Conservation (phyloP, 2,329 filamentous ascomycete species). For the Berkeleyomyces rouxiae region DNA sequence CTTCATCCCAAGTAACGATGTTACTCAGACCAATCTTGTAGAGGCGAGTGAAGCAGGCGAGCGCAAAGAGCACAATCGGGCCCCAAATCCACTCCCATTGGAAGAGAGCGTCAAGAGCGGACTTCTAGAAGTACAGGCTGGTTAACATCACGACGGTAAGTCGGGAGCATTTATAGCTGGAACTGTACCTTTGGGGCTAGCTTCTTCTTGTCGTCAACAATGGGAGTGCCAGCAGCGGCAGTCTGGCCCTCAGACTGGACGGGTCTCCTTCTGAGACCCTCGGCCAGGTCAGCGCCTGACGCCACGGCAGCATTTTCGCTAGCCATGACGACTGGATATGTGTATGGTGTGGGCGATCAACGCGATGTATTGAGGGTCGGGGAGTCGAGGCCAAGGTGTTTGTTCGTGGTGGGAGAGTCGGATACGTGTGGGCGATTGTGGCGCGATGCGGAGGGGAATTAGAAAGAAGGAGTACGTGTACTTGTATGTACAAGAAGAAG, state of each 20-base stretch:
- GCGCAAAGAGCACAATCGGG: constrained; percentile 41
- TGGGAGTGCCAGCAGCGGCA: constrained; percentile 17
- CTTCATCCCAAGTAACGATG: constrained; percentile 52
- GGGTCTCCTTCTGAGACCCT: constrained; percentile 40
- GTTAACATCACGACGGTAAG: constrained; percentile 1
- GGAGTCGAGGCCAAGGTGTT: not conserved
- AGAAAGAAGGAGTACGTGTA: constrained; percentile 1
- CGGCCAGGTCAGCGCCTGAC: constrained; percentile 42
- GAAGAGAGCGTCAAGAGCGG: constrained; percentile 44
- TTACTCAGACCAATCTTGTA: constrained; percentile 54
- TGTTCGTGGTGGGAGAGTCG: not conserved
- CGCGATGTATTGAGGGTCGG: not conserved
- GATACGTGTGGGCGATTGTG: not conserved
- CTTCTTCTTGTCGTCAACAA: constrained; percentile 43
- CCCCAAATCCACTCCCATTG: constrained; percentile 47
- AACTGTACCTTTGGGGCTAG: constrained; percentile 34
- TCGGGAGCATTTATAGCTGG: not conserved
- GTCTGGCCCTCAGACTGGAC: constrained; percentile 17
- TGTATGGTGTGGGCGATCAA: not conserved
- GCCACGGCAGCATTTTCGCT: constrained; percentile 37
- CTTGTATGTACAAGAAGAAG: constrained; percentile 5
- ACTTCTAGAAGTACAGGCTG: constrained; percentile 25
- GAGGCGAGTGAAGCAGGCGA: constrained; percentile 49
- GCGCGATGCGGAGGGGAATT: constrained; percentile 5
- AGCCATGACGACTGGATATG: constrained; percentile 28